phyloP scores from a whole-genome alignment of 2,329 filamentous ascomycete species.

The Blastomyces gilchristii region DNA sequence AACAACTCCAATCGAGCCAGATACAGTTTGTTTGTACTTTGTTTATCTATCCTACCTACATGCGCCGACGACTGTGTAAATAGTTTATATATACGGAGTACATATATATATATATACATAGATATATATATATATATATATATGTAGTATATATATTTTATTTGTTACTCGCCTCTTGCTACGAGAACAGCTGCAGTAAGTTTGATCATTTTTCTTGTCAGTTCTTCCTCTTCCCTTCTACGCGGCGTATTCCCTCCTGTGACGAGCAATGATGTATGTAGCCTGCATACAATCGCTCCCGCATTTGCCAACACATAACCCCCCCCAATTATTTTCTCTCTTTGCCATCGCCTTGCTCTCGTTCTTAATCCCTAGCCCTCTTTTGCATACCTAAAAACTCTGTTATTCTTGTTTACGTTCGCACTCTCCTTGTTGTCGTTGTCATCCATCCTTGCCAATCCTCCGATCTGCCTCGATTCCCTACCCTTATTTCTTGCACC shows the following conservation, averaged over 20 bases:
- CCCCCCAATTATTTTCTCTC: not conserved
- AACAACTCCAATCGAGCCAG: not conserved
- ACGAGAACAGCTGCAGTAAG: not conserved
- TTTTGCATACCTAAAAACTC: not conserved
- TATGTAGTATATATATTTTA: not conserved
- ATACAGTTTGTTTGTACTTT: not conserved
- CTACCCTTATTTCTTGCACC: not conserved
- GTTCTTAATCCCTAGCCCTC: not conserved
- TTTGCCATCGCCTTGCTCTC: not conserved
- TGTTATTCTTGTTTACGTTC: not conserved
- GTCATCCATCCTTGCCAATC: too few relatives aligned
- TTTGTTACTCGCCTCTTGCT: too few relatives aligned
- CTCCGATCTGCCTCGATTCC: not conserved
- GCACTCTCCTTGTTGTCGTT: too few relatives aligned
- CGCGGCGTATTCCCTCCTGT: not conserved
- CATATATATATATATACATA: not conserved
- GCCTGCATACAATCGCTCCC: conserved; percentile 1
- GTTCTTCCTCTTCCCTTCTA: not conserved
- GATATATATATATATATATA: not conserved
- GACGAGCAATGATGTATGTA: conserved; percentile 3
- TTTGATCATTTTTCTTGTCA: not conserved
- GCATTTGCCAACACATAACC: conserved; percentile 1
- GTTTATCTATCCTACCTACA: too few relatives aligned
- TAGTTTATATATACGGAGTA: not conserved
- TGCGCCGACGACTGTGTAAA: not conserved